Base-by-base conservation (phyloP, 163 green algal species). In the Chloromonas sp. region DNA sequence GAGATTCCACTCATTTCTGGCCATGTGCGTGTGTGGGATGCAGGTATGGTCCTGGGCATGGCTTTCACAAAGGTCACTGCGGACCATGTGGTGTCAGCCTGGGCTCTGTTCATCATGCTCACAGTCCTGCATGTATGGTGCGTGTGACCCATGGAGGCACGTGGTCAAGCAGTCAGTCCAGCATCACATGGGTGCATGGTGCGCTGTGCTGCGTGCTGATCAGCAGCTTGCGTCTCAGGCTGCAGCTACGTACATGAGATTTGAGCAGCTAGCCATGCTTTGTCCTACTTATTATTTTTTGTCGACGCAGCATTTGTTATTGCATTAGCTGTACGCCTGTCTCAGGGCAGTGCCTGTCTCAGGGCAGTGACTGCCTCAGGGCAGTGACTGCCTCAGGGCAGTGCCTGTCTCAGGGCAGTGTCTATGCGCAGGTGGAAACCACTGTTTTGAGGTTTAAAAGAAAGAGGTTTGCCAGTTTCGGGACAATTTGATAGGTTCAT, bases 11-110 rank as follows among this genome's bases (percentile, higher is more conserved):
- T 36, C 36, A 36, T 36, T 36, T 36, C 36, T 36, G 36, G 36
- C 36, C 36, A 36, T 70, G 78, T 2, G 2, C 36, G 57, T 15
- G 58, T 66, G 8, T 58, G 2, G 2, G 2, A 83, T 59, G 61
- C 94, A 11, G 95, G 95, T 5, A 97, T 97, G 92, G 57, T 97
- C 58, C 71, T 96, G 79, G 95, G 95, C 60, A 95, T 98, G 89
- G 62, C 60, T 0, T 62, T 96, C 61, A 92, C 91, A 0, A 83
- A 86, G 2, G 78, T 89, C 60, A 91, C 81, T 66, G 36, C 79
- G 13, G 58, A 84, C 60, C 57, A 60, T n/a, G 15, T 15, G 3
- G 1, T 59, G 58, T 85, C 88, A 2, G 84, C 88, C 2, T 96
- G 93, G 93, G 1, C 85, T 2, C 82, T 89, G 62, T 97, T 97